Evolutionary conservation across 257 asterid species (phyloP).

Genomic region (Cynanchum wilfordii): DNA sequence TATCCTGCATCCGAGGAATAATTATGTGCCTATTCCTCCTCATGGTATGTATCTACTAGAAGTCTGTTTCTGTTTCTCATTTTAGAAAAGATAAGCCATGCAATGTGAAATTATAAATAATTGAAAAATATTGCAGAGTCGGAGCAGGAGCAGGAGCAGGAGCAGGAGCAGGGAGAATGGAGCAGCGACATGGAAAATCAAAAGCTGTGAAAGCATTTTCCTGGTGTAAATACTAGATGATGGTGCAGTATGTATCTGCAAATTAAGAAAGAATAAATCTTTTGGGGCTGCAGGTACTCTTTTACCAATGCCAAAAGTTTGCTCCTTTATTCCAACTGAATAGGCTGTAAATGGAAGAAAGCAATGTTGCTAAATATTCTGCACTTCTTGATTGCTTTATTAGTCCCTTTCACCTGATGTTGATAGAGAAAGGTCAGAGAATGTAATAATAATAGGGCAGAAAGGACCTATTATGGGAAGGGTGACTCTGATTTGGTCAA

Average conservation of each 20-base stretch:
- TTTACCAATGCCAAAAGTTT: conserved; percentile 2
- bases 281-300: not conserved
- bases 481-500: not conserved
- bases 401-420: too few species aligned
- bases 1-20: not conserved
- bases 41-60: not conserved
- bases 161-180: conserved; percentile 2
- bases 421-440: too few species aligned
- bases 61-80: conserved; percentile 8
- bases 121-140: conserved; percentile 17
- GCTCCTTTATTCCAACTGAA: not conserved
- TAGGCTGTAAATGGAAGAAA: too few species aligned
- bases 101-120: conserved; percentile 12
- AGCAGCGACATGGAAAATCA: conserved; percentile 1
- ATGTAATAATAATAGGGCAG: not conserved
- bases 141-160: conserved; percentile 12
- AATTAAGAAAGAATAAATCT: not conserved
- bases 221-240: conserved; percentile 1
- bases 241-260: conserved; percentile 3
- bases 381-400: too few species aligned
- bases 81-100: conserved; percentile 13
- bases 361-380: not conserved
- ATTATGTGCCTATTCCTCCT: conserved; percentile 15
- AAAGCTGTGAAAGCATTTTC: conserved; percentile 20
- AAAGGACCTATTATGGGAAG: not conserved